Conservation (phyloP, 2,329 filamentous ascomycete genomes). For the Hymenotorrendiella dingleyae region DNA sequence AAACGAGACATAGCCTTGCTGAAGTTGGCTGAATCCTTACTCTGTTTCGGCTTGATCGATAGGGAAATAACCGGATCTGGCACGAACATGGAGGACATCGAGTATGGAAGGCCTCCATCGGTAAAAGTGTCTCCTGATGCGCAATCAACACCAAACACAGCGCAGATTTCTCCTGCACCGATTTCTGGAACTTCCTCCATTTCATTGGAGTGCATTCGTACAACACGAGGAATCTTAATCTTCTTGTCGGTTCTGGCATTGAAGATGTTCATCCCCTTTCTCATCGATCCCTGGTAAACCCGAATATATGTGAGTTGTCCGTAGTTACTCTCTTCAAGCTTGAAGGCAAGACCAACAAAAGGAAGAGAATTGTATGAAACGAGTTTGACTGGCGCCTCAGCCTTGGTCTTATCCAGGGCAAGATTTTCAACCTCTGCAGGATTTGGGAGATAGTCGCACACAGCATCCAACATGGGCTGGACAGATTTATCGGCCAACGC, state of each 20-base stretch:
- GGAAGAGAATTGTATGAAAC: constrained; percentile 90
- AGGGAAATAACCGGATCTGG: constrained; percentile 97
- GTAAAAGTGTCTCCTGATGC: constrained; percentile 98
- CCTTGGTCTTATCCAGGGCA: constrained; percentile 75
- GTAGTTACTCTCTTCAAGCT: constrained; percentile 98
- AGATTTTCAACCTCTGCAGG: constrained; percentile 83
- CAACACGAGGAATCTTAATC: constrained; percentile 92
- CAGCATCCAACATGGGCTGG: constrained; percentile 93
- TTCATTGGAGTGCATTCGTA: constrained; percentile 98
- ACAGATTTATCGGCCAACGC: constrained; percentile 91
- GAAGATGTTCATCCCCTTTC: constrained; percentile 84
- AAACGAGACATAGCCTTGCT: constrained; percentile 98
- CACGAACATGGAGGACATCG: constrained; percentile 97
- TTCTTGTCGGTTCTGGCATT: constrained; percentile 94
- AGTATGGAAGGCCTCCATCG: constrained; percentile 85
- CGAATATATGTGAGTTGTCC: constrained; percentile 97
- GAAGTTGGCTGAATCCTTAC: constrained; percentile 88
- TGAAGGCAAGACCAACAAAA: constrained; percentile 95
- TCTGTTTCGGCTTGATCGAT: constrained; percentile 93
- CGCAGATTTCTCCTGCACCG: constrained; percentile 94
- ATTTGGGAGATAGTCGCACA: constrained; percentile 93
- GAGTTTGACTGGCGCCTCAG: constrained; percentile 76
- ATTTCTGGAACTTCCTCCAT: constrained; percentile 96
- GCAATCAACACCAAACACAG: constrained; percentile 96
- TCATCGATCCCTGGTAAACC: constrained; percentile 89